These are phyloP conservation scores for Flaveria trinervia DNA, from an alignment of 129 eudicot species.

Conservation along the genomic window DNA sequence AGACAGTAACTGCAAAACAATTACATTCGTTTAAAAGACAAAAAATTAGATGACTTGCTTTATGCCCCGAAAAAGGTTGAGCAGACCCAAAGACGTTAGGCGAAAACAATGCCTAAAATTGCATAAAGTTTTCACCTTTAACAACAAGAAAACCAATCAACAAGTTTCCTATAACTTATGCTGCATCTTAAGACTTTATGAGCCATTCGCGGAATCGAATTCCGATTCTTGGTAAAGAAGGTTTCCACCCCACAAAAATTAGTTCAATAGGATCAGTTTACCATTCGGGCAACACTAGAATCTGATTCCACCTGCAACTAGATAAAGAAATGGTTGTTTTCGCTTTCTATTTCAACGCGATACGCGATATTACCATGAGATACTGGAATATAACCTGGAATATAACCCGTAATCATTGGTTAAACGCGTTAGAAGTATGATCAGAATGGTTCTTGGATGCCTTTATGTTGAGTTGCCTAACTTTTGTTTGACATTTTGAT, in stretches of 20 bases:
- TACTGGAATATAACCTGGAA: constrained; percentile 24
- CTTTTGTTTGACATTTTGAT: constrained; percentile 36
- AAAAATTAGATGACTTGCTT: too few species aligned
- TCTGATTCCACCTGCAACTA: constrained; percentile 28
- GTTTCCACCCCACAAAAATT: not conserved
- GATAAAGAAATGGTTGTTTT: not conserved
- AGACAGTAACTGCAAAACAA: too few species aligned
- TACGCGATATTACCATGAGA: not conserved
- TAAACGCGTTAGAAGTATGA: constrained; percentile 30
- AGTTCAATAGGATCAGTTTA: not conserved
- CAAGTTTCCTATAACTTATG: constrained; percentile 18
- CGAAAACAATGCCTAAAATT: not conserved
- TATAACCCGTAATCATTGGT: constrained; percentile 18
- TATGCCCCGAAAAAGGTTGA: too few species aligned
- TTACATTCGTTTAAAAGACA: too few species aligned
- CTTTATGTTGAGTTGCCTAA: constrained; percentile 27
- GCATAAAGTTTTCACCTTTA: not conserved
- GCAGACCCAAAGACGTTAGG: not conserved
- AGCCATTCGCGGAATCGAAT: not conserved
- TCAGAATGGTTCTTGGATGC: constrained; percentile 22
- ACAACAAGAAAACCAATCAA: constrained; percentile 5
- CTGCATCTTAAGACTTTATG: not conserved
- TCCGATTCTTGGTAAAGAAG: not conserved
- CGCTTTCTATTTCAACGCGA: not conserved
- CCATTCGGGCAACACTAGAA: constrained; percentile 13